Evolutionary conservation across 176 grass and related monocot genomes (phyloP).

Genomic region (Oryza punctata): DNA sequence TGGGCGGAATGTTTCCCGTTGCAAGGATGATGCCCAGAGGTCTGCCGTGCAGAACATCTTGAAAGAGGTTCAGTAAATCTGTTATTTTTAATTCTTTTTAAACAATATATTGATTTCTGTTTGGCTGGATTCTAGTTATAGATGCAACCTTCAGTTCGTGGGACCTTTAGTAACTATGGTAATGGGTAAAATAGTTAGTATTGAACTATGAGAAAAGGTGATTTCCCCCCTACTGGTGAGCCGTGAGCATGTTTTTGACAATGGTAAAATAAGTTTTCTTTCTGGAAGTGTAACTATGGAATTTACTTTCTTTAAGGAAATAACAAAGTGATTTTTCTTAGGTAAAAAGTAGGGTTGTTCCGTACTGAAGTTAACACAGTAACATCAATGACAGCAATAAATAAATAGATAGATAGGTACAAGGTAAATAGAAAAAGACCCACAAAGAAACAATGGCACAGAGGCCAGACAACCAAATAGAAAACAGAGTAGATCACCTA

Average conservation of each 20-base stretch:
- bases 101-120: conserved; percentile 22
- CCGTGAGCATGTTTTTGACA: conserved; percentile 7
- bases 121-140: conserved; percentile 8
- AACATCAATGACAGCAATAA: background rate
- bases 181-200: background rate
- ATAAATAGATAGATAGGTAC: background rate
- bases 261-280: background rate
- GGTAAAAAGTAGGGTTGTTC: background rate
- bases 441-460: background rate
- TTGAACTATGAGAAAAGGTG: background rate
- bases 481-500: background rate
- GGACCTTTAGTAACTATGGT: background rate
- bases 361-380: background rate
- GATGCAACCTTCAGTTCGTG: background rate
- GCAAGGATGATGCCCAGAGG: conserved; percentile 85
- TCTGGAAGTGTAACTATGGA: background rate
- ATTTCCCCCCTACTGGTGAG: background rate
- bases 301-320: conserved; percentile 1
- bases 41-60: conserved; percentile 59
- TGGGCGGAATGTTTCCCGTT: conserved; percentile 70
- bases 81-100: background rate
- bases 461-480: background rate
- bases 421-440: background rate
- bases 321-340: background rate
- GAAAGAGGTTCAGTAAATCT: conserved; percentile 70